Conservation (phyloP, 192 early-diverging fungal genomes). For the Gaertneriomyces semiglobifer region DNA sequence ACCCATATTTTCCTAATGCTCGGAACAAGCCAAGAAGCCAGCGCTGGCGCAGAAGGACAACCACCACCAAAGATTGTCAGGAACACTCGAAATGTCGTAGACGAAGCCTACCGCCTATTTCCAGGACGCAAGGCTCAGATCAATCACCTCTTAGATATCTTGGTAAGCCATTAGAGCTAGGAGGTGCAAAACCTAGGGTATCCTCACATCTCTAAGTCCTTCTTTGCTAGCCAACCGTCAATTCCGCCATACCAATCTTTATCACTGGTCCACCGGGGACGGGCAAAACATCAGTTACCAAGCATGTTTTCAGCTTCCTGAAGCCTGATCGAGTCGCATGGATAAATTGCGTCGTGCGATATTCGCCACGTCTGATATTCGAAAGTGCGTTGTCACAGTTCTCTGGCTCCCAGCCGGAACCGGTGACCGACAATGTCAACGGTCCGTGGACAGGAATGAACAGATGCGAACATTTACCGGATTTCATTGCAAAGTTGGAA, state of each 20-base stretch:
- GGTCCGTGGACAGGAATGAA: constrained; percentile 47
- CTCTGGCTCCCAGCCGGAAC: constrained; percentile 44
- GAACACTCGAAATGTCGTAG: too few relatives aligned
- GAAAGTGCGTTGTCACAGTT: constrained; percentile 72
- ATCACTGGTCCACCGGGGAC: constrained; percentile 55
- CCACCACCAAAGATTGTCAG: too few relatives aligned
- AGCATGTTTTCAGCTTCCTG: constrained; percentile 27
- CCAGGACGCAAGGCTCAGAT: constrained; percentile 18
- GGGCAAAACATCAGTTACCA: constrained; percentile 55
- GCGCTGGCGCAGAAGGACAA: too few relatives aligned
- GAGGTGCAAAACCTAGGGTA: not conserved
- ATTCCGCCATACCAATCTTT: constrained; percentile 39
- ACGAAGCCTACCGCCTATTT: constrained; percentile 2
- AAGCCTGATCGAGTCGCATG: constrained; percentile 37
- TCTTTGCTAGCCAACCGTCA: constrained; percentile 2
- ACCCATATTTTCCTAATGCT: too few relatives aligned
- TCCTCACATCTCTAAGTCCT: not conserved
- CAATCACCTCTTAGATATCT: not conserved
- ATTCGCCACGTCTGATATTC: constrained; percentile 72
- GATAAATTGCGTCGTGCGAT: constrained; percentile 74
- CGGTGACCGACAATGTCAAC: constrained; percentile 16
- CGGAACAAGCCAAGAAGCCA: too few relatives aligned
- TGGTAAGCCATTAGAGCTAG: not conserved
- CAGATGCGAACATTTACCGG: constrained; percentile 65
- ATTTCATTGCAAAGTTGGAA: constrained; percentile 57